Base-by-base conservation (phyloP, 352 stramenopile genomes). In the Elongisporangium undulatum region DNA sequence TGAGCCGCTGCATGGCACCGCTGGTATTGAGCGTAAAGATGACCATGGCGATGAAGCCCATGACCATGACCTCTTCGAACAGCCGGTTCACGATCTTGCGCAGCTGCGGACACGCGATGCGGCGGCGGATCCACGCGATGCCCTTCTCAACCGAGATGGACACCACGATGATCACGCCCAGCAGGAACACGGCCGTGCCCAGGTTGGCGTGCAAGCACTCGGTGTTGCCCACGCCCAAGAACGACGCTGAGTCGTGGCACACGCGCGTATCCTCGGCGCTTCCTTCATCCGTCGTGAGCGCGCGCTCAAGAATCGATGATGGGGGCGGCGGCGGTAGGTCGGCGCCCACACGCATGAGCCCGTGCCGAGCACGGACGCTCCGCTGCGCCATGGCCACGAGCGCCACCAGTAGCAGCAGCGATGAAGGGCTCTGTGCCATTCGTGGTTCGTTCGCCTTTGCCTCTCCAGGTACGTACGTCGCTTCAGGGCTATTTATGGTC, bases 1-100 rank as follows among this genome's bases (percentile, higher is more conserved):
- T 68, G 23, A 85, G 62, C 21, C 67, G 56, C 53, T 74, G 67
- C 57, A 94, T 70, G 22, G 82, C 69, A 10, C 84, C 86, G 52
- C 79, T 92, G 10, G 84, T 92, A 70, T 95, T 93, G 67, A 94
- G 75, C 49, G 82, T 82, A 59, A 95, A 95, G 66, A 95, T 95
- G 51, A 92, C 67, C 82, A 95, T 92, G 9, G 84, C 93, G 49
- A 95, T 77, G 60, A 95, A 93, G 41, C 86, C 86, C 75, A 95
- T 77, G 71, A 93, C 89, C 84, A 94, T 92, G 22, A 95, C 71
- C 56, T 95, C 86, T 58, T 95, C 82, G 63, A 95, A 94, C 51
- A 95, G 83, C 49, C 86, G 84, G 68, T 92, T 83, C 23, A 93
- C 84, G 57, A 95, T 92, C 58, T 81, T 84, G 53, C 74, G 72